Evolutionary conservation across 2,329 filamentous ascomycete genomes (phyloP), one percentile per base, ranked within the genome.

Genomic region (Alternaria sp.): DNA sequence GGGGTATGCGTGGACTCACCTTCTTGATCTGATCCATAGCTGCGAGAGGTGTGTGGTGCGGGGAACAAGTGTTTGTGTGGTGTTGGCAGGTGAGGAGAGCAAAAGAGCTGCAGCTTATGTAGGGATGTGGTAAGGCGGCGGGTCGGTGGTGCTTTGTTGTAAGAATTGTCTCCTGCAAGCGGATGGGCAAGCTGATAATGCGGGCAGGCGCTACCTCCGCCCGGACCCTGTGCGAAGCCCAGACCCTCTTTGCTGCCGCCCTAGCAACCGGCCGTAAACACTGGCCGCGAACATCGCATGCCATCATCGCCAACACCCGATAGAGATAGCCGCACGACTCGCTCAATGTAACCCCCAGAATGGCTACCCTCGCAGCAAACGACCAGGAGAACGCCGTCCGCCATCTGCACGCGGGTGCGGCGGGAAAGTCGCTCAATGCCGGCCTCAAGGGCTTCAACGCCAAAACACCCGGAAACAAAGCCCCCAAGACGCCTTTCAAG

Each of bases 311-410:
- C 54, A 49, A 49, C 43, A 57, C n/a, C 63, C 50, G 32, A 55
- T 50, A 56, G 57, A 15, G 62, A 63, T 46, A 54, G 62, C 67
- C 36, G 45, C 61, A 60, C 61, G 57, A 64, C 50, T 70, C 70
- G 67, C 72, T 71, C 74, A 68, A 78, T 78, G 73, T 76, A 69
- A 77, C 71, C 4, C 61, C 66, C 61, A 59, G 59, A 67, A 78
- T 78, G 71, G 72, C 97, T 94, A 93, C 85, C 93, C 77, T 91
- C 92, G 64, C 86, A 90, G 76, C 80, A 78, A 88, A 89, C 73
- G 92, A 97, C 80, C 93, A 97, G 82, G 94, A 97, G 81, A 97
- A 97, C 81, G 82, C 93, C 79, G 87, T 93, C 73, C 89, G 93
- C 77, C 87, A 86, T 69, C 91, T 91, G 77, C 92, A 93, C 77